Conservation (phyloP, 2,329 filamentous ascomycete species). For the Gyromitra esculenta region DNA sequence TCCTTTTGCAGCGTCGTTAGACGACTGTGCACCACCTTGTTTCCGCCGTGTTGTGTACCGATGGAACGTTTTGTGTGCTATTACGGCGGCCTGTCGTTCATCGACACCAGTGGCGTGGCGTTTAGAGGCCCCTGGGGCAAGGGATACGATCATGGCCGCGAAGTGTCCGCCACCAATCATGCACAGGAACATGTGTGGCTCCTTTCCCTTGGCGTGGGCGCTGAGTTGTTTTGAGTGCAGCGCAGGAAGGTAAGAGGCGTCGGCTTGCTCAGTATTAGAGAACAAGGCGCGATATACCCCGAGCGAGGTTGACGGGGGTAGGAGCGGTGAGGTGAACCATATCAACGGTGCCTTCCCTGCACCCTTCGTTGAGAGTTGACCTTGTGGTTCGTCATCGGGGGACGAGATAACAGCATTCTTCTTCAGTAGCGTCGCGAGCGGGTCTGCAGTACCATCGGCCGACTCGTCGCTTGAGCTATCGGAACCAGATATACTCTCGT, state of each 20-base stretch:
- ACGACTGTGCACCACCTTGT: conserved; percentile 93
- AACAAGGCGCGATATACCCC: conserved; percentile 88
- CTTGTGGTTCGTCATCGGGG: conserved; percentile 59
- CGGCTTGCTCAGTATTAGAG: conserved; percentile 74
- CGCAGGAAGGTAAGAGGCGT: conserved; percentile 71
- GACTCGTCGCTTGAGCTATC: conserved; percentile 65
- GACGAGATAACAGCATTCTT: conserved; percentile 75
- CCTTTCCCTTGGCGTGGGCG: conserved; percentile 62
- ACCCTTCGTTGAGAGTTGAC: conserved; percentile 64
- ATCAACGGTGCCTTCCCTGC: conserved; percentile 76
- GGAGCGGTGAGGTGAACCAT: conserved; percentile 81
- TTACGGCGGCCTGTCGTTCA: conserved; percentile 84
- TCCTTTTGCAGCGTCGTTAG: conserved; percentile 93
- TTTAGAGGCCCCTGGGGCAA: conserved; percentile 81
- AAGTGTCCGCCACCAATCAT: conserved; percentile 99
- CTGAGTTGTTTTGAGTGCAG: conserved; percentile 80
- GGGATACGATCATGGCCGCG: conserved; percentile 91
- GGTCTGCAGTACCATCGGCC: conserved; percentile 71
- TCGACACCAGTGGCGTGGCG: conserved; percentile 73
- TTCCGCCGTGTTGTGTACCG: conserved; percentile 95
- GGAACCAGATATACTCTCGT: conserved; percentile 92
- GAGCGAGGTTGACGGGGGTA: conserved; percentile 81
- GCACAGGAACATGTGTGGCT: conserved; percentile 91
- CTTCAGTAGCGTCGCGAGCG: conserved; percentile 57
- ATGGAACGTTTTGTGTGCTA: conserved; percentile 98